These are phyloP conservation scores for Candida germanica DNA, from an alignment of 805 yeast species.

Conservation along the genomic window DNA sequence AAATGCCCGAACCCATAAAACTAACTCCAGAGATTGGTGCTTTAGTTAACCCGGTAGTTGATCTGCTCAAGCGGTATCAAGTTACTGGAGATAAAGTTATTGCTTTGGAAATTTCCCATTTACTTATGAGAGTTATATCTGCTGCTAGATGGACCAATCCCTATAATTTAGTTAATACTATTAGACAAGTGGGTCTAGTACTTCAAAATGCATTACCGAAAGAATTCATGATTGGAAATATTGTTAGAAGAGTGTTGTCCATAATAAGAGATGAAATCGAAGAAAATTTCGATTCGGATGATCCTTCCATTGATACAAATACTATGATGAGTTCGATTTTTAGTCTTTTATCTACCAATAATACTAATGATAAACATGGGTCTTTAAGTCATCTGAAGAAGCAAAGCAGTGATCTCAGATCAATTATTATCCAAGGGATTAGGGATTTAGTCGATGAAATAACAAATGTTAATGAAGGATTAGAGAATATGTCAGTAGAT, in stretches of 20 bases:
- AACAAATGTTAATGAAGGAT: slow-evolving; percentile 81
- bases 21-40: slow-evolving; percentile 31
- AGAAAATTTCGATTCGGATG: slow-evolving; percentile 23
- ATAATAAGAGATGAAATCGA: slow-evolving; percentile 83
- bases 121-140: slow-evolving; percentile 83
- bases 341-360: slow-evolving; percentile 61
- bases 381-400: slow-evolving; percentile 32
- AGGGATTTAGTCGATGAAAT: slow-evolving; percentile 91
- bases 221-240: slow-evolving; percentile 85
- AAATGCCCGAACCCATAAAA: slow-evolving; percentile 4
- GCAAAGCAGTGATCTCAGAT: slow-evolving; percentile 65
- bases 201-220: slow-evolving; percentile 82
- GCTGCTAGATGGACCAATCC: slow-evolving; percentile 84
- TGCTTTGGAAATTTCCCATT: slow-evolving; percentile 84
- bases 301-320: background rate
- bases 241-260: slow-evolving; percentile 84
- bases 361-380: slow-evolving; percentile 25
- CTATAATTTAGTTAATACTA: slow-evolving; percentile 65
- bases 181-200: slow-evolving; percentile 69
- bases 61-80: slow-evolving; percentile 77
- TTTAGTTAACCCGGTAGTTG: slow-evolving; percentile 37
- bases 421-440: slow-evolving; percentile 86
- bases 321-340: slow-evolving; percentile 84
- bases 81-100: slow-evolving; percentile 75
- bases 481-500: slow-evolving; percentile 87